phyloP scores from a whole-genome alignment of 2,329 filamentous ascomycete species.

The Capronia coronata region DNA sequence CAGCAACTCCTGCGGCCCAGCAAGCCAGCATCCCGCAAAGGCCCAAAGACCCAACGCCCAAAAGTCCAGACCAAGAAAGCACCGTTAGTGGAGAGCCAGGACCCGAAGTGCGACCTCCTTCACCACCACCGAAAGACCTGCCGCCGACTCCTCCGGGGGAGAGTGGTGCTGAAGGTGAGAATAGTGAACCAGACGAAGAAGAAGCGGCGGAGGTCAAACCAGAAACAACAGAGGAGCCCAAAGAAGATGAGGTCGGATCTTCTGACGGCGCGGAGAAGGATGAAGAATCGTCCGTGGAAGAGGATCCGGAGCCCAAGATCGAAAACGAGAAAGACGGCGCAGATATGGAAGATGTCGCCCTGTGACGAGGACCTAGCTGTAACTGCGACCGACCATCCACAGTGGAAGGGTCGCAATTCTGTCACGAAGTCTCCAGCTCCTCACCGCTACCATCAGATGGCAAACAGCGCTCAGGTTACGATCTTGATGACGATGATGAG shows the following conservation, averaged over 20 bases:
- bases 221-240: constrained; percentile 9
- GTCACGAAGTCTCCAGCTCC: too few relatives aligned
- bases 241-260: constrained; percentile 7
- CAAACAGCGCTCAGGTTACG: background rate
- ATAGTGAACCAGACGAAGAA: constrained; percentile 11
- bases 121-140: constrained; percentile 21
- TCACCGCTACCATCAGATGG: too few relatives aligned
- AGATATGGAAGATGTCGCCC: constrained; percentile 30
- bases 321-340: constrained; percentile 25
- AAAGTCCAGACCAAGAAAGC: constrained; percentile 24
- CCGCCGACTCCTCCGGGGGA: constrained; percentile 25
- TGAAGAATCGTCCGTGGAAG: constrained; percentile 2
- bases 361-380: constrained; percentile 13
- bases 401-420: background rate
- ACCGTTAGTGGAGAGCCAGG: constrained; percentile 25
- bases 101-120: constrained; percentile 26
- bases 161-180: constrained; percentile 20
- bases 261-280: constrained; percentile 23
- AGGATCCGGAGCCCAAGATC: constrained; percentile 27
- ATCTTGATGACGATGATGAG: too few relatives aligned
- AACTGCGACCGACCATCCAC: background rate
- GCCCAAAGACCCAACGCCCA: constrained; percentile 26
- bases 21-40: constrained; percentile 20
- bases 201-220: constrained; percentile 12
- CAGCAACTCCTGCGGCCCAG: constrained; percentile 27